Evolutionary conservation across 306 rosid species (phyloP).

Genomic region (Sophora flavescens): DNA sequence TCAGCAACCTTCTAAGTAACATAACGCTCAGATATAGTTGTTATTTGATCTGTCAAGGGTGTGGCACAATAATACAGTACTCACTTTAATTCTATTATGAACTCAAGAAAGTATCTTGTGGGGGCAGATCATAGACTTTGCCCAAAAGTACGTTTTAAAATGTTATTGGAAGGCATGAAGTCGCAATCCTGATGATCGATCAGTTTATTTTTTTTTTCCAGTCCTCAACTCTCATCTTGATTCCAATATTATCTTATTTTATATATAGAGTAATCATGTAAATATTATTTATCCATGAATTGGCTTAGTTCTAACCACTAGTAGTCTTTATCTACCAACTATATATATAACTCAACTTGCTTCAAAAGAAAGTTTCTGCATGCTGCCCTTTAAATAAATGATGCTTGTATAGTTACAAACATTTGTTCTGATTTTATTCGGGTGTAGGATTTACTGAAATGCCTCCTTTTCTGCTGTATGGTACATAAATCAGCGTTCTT

Average conservation of each 20-base stretch:
- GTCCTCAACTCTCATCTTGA: neutral
- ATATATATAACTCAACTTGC: slow-evolving; percentile 43
- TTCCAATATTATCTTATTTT: too few relatives aligned
- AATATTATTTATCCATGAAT: slow-evolving; percentile 31
- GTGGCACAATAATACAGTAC: slow-evolving; percentile 58
- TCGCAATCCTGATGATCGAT: slow-evolving; percentile 49
- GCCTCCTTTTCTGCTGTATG: slow-evolving; percentile 24
- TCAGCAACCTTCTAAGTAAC: slow-evolving; percentile 59
- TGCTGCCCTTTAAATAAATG: slow-evolving; percentile 23
- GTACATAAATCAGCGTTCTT: slow-evolving; percentile 13
- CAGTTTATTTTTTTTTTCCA: slow-evolving; percentile 29
- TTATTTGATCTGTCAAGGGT: slow-evolving; percentile 21
- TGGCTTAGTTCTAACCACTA: slow-evolving; percentile 46
- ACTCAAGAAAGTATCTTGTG: slow-evolving; percentile 58
- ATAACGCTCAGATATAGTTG: slow-evolving; percentile 58
- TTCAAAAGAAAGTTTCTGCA: slow-evolving; percentile 50
- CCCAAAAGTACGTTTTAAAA: slow-evolving; percentile 56
- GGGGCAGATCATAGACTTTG: slow-evolving; percentile 63
- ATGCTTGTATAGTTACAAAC: slow-evolving; percentile 25
- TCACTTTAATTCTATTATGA: slow-evolving; percentile 55
- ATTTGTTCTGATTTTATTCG: slow-evolving; percentile 2
- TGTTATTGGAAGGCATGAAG: slow-evolving; percentile 54
- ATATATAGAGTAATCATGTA: slow-evolving; percentile 1
- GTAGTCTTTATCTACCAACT: slow-evolving; percentile 40
- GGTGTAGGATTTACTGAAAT: neutral